A percentile compares a stretch with the other conserved stretches of the same genome.
These are phyloP conservation scores for Taphrina deformans DNA, from an alignment of 1,139 yeast genomes.

Conservation along the genomic window DNA sequence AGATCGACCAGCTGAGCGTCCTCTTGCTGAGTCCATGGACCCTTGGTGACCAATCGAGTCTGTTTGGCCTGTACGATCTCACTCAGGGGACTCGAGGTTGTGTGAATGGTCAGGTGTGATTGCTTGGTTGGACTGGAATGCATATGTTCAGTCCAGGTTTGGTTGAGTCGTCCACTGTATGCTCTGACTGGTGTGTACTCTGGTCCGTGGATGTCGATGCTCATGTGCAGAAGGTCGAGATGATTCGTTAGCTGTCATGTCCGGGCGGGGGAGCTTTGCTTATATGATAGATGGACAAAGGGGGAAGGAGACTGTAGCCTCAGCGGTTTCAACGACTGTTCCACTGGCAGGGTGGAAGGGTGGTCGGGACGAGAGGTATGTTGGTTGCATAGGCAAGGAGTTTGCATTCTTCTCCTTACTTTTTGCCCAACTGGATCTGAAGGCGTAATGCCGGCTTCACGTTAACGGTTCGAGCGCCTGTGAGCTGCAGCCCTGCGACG, in stretches of 20 bases:
- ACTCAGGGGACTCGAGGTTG: slow-evolving; percentile 2
- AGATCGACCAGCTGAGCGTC: slow-evolving; percentile 71
- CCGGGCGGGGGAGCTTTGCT: slow-evolving; percentile 2
- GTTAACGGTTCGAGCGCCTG: slow-evolving; percentile 7
- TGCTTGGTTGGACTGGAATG: background rate
- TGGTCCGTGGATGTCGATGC: background rate
- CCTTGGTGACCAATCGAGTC: slow-evolving; percentile 43
- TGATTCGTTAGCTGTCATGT: background rate
- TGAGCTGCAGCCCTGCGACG: background rate
- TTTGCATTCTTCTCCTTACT: slow-evolving; percentile 5
- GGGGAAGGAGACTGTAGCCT: background rate
- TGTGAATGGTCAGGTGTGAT: background rate
- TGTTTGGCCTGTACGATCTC: slow-evolving; percentile 1
- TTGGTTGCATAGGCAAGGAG: slow-evolving; percentile 9
- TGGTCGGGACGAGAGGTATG: background rate
- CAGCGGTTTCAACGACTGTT: slow-evolving; percentile 6
- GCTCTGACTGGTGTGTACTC: background rate
- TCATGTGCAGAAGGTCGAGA: background rate
- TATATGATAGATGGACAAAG: background rate
- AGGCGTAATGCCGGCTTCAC: background rate
- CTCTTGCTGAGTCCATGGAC: slow-evolving; percentile 90
- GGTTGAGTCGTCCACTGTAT: slow-evolving; percentile 4
- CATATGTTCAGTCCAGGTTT: slow-evolving; percentile 8
- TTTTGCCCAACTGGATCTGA: background rate
- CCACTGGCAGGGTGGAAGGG: background rate